phyloP scores from a whole-genome alignment of 371 early-diverging fungal genomes.

The Syncephalastrum racemosum region DNA sequence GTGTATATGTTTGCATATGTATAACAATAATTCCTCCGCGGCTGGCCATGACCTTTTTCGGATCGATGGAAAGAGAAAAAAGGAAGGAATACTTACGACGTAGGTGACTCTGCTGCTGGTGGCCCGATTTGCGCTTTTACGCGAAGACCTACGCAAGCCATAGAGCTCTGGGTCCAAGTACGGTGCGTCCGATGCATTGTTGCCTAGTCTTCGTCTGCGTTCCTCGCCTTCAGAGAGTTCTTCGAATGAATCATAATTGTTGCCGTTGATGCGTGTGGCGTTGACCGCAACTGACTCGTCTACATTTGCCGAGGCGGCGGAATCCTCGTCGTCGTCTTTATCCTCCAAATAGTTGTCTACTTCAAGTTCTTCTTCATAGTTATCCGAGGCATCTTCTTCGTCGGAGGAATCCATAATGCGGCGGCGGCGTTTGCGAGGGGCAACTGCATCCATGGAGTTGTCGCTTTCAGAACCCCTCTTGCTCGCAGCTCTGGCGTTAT shows the following conservation, averaged over 20 bases:
- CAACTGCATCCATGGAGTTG: slow-evolving; percentile 1
- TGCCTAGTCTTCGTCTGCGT: slow-evolving; percentile 10
- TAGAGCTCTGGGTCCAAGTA: slow-evolving; percentile 37
- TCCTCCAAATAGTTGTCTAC: slow-evolving; percentile 10
- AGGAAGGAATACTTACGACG: slow-evolving; percentile 7
- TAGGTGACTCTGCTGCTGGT: slow-evolving; percentile 1
- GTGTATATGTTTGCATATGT: background rate
- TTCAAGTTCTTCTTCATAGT: background rate
- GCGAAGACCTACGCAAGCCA: slow-evolving; percentile 31
- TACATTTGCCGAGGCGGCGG: slow-evolving; percentile 8
- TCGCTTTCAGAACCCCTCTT: slow-evolving; percentile 10
- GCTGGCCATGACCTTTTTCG: no score
- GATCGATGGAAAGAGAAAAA: background rate
- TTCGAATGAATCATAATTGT: slow-evolving; percentile 22
- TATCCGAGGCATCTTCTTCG: slow-evolving; percentile 13
- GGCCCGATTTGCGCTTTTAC: slow-evolving; percentile 8
- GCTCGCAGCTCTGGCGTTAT: no score
- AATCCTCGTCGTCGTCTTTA: slow-evolving; percentile 13
- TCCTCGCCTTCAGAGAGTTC: slow-evolving; percentile 25
- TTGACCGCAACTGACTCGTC: slow-evolving; percentile 3
- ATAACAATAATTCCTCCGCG: no score
- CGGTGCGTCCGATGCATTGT: slow-evolving; percentile 7
- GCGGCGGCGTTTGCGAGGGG: slow-evolving; percentile 22
- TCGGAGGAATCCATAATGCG: slow-evolving; percentile 22
- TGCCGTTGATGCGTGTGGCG: slow-evolving; percentile 1